These are phyloP conservation scores for Penicillium daleae DNA, from an alignment of 495 filamentous ascomycete species.

Conservation along the genomic window DNA sequence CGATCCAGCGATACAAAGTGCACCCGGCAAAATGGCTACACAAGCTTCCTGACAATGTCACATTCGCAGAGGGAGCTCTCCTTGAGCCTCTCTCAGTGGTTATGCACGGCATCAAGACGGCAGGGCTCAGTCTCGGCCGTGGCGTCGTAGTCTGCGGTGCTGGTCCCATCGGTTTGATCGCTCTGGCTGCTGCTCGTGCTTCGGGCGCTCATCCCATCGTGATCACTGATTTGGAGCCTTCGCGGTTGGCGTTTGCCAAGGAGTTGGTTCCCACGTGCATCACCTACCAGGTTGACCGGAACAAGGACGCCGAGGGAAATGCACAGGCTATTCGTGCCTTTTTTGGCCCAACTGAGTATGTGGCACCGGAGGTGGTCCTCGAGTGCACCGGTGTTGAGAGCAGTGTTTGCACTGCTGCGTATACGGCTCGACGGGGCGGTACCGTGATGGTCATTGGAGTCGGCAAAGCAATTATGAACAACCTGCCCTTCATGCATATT, in stretches of 20 bases:
- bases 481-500: slow-evolving; percentile 69
- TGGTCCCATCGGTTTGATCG: slow-evolving; percentile 75
- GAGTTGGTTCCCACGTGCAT: slow-evolving; percentile 58
- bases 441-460: slow-evolving; percentile 67
- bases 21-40: slow-evolving; percentile 63
- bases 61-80: slow-evolving; percentile 69
- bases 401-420: slow-evolving; percentile 59
- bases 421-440: slow-evolving; percentile 60
- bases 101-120: slow-evolving; percentile 66
- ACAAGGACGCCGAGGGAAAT: slow-evolving; percentile 51
- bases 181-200: slow-evolving; percentile 58
- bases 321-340: slow-evolving; percentile 55
- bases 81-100: slow-evolving; percentile 78
- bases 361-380: slow-evolving; percentile 58
- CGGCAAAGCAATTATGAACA: slow-evolving; percentile 62
- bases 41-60: slow-evolving; percentile 66
- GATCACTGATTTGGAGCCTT: slow-evolving; percentile 62
- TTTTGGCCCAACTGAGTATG: slow-evolving; percentile 53
- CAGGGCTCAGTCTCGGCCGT: slow-evolving; percentile 50
- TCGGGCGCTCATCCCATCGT: slow-evolving; percentile 67
- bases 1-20: slow-evolving; percentile 60
- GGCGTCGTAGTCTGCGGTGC: slow-evolving; percentile 75
- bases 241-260: slow-evolving; percentile 60
- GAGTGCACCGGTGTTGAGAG: slow-evolving; percentile 69
- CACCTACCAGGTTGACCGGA: slow-evolving; percentile 55